phyloP scores from a whole-genome alignment of 768 basidiomycete genomes.

The Rhizopogon vesiculosus region DNA sequence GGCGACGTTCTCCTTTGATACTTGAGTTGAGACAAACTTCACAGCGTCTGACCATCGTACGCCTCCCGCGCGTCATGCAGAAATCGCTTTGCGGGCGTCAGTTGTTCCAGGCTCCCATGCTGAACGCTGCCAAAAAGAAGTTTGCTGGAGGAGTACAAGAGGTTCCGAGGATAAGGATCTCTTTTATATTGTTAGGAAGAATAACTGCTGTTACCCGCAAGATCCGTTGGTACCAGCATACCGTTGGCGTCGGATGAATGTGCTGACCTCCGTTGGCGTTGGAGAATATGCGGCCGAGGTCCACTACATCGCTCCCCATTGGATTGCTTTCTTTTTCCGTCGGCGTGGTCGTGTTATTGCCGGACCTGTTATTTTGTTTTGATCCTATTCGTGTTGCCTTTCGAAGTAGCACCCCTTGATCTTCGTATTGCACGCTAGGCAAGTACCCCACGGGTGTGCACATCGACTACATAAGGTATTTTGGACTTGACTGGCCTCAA shows the following conservation, averaged over 20 bases:
- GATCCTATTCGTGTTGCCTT: background rate
- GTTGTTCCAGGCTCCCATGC: constrained; percentile 48
- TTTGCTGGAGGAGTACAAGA: constrained; percentile 55
- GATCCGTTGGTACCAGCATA: too few relatives aligned
- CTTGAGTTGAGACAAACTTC: constrained; percentile 9
- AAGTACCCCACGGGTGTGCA: background rate
- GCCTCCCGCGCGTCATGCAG: background rate
- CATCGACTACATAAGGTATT: background rate
- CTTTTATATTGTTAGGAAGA: background rate
- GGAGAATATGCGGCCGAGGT: background rate
- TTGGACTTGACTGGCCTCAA: too few relatives aligned
- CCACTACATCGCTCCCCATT: background rate
- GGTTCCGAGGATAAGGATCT: constrained; percentile 13
- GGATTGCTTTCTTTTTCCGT: background rate
- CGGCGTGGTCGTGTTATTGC: background rate
- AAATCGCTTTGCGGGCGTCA: constrained; percentile 37
- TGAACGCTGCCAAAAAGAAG: constrained; percentile 60
- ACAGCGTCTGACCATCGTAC: background rate
- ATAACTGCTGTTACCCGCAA: background rate
- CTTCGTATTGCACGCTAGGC: background rate
- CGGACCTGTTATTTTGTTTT: background rate
- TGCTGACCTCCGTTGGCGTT: background rate
- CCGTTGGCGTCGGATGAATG: background rate
- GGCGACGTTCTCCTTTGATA: constrained; percentile 44
- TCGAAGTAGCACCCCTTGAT: background rate